Base-by-base conservation (phyloP, 306 rosid genomes). In the Cajanus cajan region DNA sequence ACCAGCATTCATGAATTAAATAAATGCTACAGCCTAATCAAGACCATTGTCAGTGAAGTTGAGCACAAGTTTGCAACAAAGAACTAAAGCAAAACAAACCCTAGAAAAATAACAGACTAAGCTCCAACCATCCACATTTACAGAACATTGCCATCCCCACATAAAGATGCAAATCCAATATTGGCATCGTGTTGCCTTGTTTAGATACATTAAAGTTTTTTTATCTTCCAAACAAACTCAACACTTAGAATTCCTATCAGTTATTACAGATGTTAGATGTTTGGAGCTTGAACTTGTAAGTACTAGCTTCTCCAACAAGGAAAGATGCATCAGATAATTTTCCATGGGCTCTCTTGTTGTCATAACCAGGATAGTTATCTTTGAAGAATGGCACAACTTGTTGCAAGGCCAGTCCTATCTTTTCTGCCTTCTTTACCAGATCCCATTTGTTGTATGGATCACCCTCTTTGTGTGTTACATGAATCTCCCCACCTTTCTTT, bases 291-390 rank as follows among this genome's bases (percentile, higher is more conserved):
- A 93, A 91, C 83, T 81, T 91, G 88, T 87, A 90, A 82, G 93
- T 91, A 72, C 41, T 86, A 82, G 87, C 80, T 71, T 84, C 76
- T 4, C 97, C 96, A 51, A 93, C 76, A 0, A 3, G 41, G 70
- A 91, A 91, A 51, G 93, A 22, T 45, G 24, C 85, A 74, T 91
- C 91, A 18, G 90, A 39, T 12, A 12, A 52, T 48, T 74, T 78
- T 24, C 98, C 96, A 48, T 93, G 86, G 8, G 89, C 98, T 83
- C 96, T 88, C 87, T 93, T 93, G 89, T 93, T 89, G 57, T 65
- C 80, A 76, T 93, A 88, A 43, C 96, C 98, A 28, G 90, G 91
- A 84, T 89, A 93, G 18, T 89, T 90, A 57, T 61, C 59, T 72
- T 81, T 86, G 63, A 72, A 24, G 78, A 91, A 93, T 40, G 90